Evolutionary conservation across 2,329 filamentous ascomycete species (phyloP), one percentile per base, ranked within the genome.

Genomic region (Cytospora piceicola): DNA sequence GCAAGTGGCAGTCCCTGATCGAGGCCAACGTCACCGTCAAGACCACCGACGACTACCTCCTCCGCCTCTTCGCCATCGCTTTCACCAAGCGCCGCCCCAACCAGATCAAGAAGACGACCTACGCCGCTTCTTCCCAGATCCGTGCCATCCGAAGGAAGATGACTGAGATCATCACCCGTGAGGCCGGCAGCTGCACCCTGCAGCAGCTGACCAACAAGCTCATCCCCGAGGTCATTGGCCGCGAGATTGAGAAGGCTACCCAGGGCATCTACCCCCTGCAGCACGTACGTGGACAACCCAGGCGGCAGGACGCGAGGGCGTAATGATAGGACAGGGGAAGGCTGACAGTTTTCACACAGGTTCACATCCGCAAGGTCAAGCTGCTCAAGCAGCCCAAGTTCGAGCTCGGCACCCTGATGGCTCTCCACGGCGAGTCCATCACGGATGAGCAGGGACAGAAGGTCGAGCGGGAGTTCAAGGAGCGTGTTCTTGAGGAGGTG

Each of bases 81-180:
- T 99, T 99, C 88, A 99, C 95, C 83, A 98, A 98, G 91, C 89
- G 93, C 83, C 91, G 95, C 79, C 93, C 93, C 76, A 99, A 98
- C 88, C 95, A 99, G 88, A 94, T 99, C 88, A 97, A 97, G 92
- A 99, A 98, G 92, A 99, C 95, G 77, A 99, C 95, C 80, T 99
- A 99, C 80, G 95, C 95, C 75, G 90, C 90, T 72, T 93, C 93
- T 72, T 98, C 95, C 72, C 95, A 99, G 85, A 98, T 98, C 82
- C 91, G 94, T 74, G 90, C 91, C 75, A 99, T 99, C 82, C 92
- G 95, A 83, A 95, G 94, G 88, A 98, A 99, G 93, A 99, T 99
- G 95, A 91, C 88, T 72, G 95, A 99, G 84, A 98, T 99, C 83
- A 98, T 99, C 83, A 88, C 92, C 83, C 91, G 94, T 76, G 95